These are phyloP conservation scores for Aspergillus affinis DNA, from an alignment of 495 filamentous ascomycete species.

Conservation along the genomic window DNA sequence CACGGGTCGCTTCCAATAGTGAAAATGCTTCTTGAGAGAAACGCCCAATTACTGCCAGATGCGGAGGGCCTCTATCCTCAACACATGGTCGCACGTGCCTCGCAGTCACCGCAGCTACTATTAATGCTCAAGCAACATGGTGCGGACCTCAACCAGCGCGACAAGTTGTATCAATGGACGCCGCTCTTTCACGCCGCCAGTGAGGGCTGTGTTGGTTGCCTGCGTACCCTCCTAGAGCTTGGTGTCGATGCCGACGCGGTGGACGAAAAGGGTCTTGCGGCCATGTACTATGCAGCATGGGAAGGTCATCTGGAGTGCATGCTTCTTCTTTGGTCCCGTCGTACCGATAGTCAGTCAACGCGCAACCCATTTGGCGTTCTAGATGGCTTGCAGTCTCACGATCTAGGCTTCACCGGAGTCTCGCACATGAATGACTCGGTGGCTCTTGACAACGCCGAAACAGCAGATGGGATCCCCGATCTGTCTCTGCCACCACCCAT, in stretches of 20 bases:
- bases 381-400: constrained; percentile 38
- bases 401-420: constrained; percentile 28
- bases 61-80: constrained; percentile 98
- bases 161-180: constrained; percentile 97
- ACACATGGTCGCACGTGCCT: constrained; percentile 91
- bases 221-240: constrained; percentile 72
- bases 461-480: constrained; percentile 83
- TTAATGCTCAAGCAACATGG: constrained; percentile 79
- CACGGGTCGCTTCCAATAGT: constrained; percentile 82
- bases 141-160: constrained; percentile 87
- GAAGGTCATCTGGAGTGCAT: constrained; percentile 96
- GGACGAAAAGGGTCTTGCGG: constrained; percentile 90
- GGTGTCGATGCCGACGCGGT: constrained; percentile 71
- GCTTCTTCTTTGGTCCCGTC: constrained; percentile 70
- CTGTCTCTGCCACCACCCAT: constrained; percentile 95
- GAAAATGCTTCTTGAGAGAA: constrained; percentile 74
- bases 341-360: constrained; percentile 20
- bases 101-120: constrained; percentile 73
- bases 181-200: constrained; percentile 94
- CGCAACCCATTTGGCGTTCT: constrained; percentile 37
- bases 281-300: constrained; percentile 99
- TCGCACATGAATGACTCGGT: constrained; percentile 44
- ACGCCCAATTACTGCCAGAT: constrained; percentile 78
- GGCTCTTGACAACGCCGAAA: constrained; percentile 66
- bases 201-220: constrained; percentile 88